A percentile compares a stretch with the other conserved stretches of the same genome.
These are phyloP conservation scores for Tricholoma hemisulphureum DNA, from an alignment of 768 basidiomycete genomes.

Conservation along the genomic window DNA sequence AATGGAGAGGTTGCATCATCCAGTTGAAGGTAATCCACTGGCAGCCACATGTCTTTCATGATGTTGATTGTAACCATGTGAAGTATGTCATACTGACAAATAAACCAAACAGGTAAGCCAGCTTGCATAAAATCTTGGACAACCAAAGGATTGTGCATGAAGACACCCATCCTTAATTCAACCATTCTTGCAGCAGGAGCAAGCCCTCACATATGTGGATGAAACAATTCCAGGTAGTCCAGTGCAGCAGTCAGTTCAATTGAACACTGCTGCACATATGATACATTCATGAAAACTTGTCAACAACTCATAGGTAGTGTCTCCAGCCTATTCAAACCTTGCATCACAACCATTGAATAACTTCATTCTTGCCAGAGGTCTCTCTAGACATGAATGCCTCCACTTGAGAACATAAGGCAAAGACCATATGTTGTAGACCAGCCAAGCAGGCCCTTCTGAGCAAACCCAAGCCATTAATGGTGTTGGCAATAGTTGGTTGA, in stretches of 20 bases:
- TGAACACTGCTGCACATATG: not conserved
- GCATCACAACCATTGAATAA: not conserved
- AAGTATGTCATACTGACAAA: not conserved
- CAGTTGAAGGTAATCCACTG: too few relatives aligned
- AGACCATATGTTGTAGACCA: not conserved
- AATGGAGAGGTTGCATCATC: too few relatives aligned
- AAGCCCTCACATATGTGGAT: not conserved
- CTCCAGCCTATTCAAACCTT: not conserved
- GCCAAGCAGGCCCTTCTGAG: not conserved
- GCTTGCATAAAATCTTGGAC: conserved; percentile 1
- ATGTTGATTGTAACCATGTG: not conserved
- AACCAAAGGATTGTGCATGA: not conserved
- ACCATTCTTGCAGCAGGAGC: not conserved
- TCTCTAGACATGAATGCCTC: not conserved
- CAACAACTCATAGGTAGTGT: not conserved
- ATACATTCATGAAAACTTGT: not conserved
- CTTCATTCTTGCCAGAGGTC: not conserved
- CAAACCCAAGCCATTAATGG: not conserved
- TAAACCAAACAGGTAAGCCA: conserved; percentile 4
- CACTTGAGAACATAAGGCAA: not conserved
- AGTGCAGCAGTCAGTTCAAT: not conserved
- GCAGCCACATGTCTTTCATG: not conserved
- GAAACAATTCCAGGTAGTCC: conserved; percentile 2
- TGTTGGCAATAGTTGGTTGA: not conserved
- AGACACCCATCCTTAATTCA: not conserved